Conservation (phyloP, 768 basidiomycete species). For the Chlorophyllum brunneum region DNA sequence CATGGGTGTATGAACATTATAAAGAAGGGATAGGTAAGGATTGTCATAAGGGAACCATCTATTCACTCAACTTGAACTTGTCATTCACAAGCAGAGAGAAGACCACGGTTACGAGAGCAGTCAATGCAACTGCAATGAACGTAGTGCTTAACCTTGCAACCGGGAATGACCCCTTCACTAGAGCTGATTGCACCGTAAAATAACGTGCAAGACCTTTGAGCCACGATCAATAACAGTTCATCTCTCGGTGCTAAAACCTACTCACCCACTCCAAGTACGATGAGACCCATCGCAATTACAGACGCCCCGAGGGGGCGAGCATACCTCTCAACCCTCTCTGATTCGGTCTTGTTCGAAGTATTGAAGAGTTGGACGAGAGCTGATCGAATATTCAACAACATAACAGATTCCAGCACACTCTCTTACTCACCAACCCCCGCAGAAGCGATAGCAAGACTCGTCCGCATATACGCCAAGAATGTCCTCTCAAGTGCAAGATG, state of each 20-base stretch:
- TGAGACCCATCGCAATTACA: constrained; percentile 40
- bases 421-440: constrained; percentile 52
- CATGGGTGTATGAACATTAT: too few species aligned
- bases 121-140: constrained; percentile 36
- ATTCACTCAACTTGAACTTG: constrained; percentile 14
- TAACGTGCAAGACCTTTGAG: constrained; percentile 46
- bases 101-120: constrained; percentile 35
- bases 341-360: not conserved
- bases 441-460: constrained; percentile 55
- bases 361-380: constrained; percentile 49
- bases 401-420: not conserved
- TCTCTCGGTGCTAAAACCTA: constrained; percentile 4
- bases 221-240: constrained; percentile 1
- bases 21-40: too few species aligned
- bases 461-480: constrained; percentile 62
- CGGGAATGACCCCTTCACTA: constrained; percentile 49
- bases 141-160: constrained; percentile 43
- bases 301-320: constrained; percentile 53
- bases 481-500: constrained; percentile 63
- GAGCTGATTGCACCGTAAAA: constrained; percentile 46
- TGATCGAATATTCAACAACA: constrained; percentile 14
- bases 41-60: not conserved
- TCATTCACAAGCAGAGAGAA: constrained; percentile 39
- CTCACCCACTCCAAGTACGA: constrained; percentile 46
- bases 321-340: constrained; percentile 25